Base-by-base conservation (phyloP, 345 rosid species). In the Populus davidiana region DNA sequence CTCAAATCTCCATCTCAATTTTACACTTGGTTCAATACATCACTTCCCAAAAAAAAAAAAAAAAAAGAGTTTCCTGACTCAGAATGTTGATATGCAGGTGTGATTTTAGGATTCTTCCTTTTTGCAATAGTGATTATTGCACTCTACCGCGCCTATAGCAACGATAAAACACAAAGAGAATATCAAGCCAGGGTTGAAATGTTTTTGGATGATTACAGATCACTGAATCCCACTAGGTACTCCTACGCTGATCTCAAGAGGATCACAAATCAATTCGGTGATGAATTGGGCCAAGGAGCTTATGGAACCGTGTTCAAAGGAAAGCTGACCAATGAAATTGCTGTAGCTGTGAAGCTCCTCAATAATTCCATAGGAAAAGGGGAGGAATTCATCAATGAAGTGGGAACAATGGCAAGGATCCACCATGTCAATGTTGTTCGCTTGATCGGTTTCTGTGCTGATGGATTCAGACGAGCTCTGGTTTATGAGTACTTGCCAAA, bases 231-330 rank as follows among this genome's bases (percentile, higher is more conserved):
- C 17, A 25, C 69, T 8, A 74, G 77, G 41, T 74, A 39, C 47
- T 74, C 77, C 11, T 62, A 62, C 41, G 38, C 69, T 74, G 68
- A 62, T 62, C 62, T 73, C 23, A 73, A 73, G 35, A 73, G 76
- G 67, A 62, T 73, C 54, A 62, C 76, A 13, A 74, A 63, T 47
- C 35, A 38, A 25, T 74, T 74, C 69, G 8, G 27, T 36, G 77
- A 74, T 11, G 69, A 74, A 74, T 74, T 74, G 35, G 77, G 77
- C 41, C 13, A 39, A 63, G 77, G 77, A 39, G 77, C 77, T 41
- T 74, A 74, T 74, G 77, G 77, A 39, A 63, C 59, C 41, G 77
- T 74, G 29, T 62, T 39, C 14, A 74, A 44, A 47, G 77, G 77
- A 74, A 74, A 63, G 77, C 69, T 74, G 0, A 61, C 43, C 43